Percentiles rank a stretch among this genome's conserved stretches.
Conservation (phyloP, 2,329 filamentous ascomycete genomes). For the Sporothrix phasma region DNA sequence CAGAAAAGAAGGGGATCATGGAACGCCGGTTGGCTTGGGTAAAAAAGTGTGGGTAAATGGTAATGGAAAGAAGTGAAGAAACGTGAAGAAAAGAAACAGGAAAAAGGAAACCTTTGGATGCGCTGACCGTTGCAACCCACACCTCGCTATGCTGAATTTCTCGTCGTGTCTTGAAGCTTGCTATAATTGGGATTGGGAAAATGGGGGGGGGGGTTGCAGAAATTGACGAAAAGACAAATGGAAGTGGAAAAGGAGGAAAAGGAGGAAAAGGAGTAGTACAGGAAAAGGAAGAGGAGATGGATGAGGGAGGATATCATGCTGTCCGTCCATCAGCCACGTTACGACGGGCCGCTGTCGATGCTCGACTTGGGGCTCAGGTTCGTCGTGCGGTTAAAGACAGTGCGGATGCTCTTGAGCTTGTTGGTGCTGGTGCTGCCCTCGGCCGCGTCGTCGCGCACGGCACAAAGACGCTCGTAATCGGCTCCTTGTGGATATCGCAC, state of each 20-base stretch:
- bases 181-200: background rate
- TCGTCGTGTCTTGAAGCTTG: slow-evolving; percentile 10
- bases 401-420: slow-evolving; percentile 41
- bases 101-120: background rate
- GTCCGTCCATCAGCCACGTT: background rate
- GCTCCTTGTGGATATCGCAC: slow-evolving; percentile 66
- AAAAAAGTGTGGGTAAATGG: background rate
- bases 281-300: background rate
- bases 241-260: background rate
- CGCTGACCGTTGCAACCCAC: slow-evolving; percentile 1
- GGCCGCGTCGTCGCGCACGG: slow-evolving; percentile 31
- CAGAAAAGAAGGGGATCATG: background rate
- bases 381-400: slow-evolving; percentile 43
- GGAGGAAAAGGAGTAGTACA: slow-evolving; percentile 1
- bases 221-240: background rate
- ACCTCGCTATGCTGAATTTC: slow-evolving; percentile 13
- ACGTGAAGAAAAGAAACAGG: background rate
- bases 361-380: slow-evolving; percentile 43
- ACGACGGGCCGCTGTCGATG: slow-evolving; percentile 29
- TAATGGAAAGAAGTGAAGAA: slow-evolving; percentile 14
- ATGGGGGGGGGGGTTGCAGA: background rate
- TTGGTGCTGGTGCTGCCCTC: slow-evolving; percentile 27
- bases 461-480: slow-evolving; percentile 47
- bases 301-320: background rate
- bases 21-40: background rate